Evolutionary conservation across 129 eudicot genomes (phyloP).

Genomic region (Centella asiatica): DNA sequence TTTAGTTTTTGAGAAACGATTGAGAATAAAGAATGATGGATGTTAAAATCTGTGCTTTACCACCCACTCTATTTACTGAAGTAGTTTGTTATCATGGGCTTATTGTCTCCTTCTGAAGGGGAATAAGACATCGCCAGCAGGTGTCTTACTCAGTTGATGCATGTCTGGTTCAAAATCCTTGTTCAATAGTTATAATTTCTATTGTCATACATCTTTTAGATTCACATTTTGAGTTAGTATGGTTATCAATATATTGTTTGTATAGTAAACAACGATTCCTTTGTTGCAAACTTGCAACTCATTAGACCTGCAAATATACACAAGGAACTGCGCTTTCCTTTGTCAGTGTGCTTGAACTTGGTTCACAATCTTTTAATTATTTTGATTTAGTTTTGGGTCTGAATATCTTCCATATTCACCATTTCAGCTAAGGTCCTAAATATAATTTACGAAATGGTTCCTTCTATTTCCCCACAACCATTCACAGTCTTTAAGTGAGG

Average conservation of each 20-base stretch:
- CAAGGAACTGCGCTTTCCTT: background rate
- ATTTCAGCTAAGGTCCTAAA: too few relatives aligned
- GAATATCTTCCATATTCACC: background rate
- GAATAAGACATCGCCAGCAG: too few relatives aligned
- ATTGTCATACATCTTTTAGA: background rate
- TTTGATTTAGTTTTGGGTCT: background rate
- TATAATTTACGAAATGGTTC: too few relatives aligned
- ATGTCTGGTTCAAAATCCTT: background rate
- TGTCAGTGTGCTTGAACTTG: background rate
- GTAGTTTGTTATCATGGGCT: background rate
- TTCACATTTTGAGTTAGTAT: background rate
- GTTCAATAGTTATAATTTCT: background rate
- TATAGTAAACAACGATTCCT: background rate
- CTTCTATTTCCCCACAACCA: too few relatives aligned
- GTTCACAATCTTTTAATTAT: background rate
- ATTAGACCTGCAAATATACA: background rate
- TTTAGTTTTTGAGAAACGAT: background rate
- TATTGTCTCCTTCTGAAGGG: too few relatives aligned
- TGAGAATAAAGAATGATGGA: too few relatives aligned
- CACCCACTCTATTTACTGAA: background rate
- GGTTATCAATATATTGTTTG: background rate
- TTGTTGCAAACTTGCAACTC: background rate
- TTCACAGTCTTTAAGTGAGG: background rate
- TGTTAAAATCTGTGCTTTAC: background rate
- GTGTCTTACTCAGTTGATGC: too few relatives aligned